Conservation (phyloP, 768 basidiomycete species). For the Exidia glandulosa region DNA sequence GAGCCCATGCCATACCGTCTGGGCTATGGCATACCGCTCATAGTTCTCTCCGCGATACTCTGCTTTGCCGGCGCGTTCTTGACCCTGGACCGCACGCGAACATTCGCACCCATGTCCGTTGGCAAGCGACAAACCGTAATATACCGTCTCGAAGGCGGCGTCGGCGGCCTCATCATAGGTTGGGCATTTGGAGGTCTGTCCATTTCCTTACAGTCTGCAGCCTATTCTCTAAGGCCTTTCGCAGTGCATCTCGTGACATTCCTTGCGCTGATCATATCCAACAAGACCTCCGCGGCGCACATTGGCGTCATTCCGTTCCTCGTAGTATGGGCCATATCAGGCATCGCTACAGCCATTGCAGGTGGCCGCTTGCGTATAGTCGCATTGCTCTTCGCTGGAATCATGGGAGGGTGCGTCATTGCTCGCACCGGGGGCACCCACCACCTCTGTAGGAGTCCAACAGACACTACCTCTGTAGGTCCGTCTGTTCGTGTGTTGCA, state of each 20-base stretch:
- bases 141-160: slow-evolving; percentile 45
- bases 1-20: slow-evolving; percentile 30
- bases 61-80: slow-evolving; percentile 64
- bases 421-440: too few species aligned
- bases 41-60: slow-evolving; percentile 43
- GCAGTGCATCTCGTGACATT: slow-evolving; percentile 51
- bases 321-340: slow-evolving; percentile 47
- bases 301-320: slow-evolving; percentile 43
- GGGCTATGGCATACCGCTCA: slow-evolving; percentile 49
- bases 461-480: too few species aligned
- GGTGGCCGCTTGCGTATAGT: slow-evolving; percentile 44
- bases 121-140: slow-evolving; percentile 17
- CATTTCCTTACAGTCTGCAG: slow-evolving; percentile 2
- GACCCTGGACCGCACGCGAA: slow-evolving; percentile 56
- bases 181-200: slow-evolving; percentile 49
- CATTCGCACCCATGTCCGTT: slow-evolving; percentile 38
- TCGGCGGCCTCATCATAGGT: slow-evolving; percentile 50
- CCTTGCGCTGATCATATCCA: slow-evolving; percentile 45
- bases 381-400: slow-evolving; percentile 35
- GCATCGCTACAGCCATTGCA: slow-evolving; percentile 34
- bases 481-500: too few species aligned
- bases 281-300: slow-evolving; percentile 31
- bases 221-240: slow-evolving; percentile 4
- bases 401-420: slow-evolving; percentile 42
- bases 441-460: too few species aligned